Conservation (phyloP, 345 rosid species). For the Turnera subulata region DNA sequence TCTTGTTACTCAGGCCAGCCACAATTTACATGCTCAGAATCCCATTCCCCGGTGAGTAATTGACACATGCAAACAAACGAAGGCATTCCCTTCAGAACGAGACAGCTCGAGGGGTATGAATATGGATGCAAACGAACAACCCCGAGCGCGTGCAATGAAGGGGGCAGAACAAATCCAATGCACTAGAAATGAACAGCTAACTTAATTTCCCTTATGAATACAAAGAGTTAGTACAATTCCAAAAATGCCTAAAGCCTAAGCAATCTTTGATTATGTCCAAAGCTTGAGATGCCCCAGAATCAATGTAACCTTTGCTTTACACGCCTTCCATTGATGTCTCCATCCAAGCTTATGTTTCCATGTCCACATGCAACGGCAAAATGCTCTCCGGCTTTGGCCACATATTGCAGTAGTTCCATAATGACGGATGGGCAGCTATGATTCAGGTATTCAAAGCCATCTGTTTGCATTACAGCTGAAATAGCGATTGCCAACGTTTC, state of each 20-base stretch:
- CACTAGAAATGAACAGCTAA: conserved; percentile 13
- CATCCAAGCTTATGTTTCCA: conserved; percentile 44
- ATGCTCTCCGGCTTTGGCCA: conserved; percentile 55
- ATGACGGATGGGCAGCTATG: conserved; percentile 30
- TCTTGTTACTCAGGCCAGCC: too few relatives aligned
- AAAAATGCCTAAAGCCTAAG: conserved; percentile 22
- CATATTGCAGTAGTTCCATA: conserved; percentile 28
- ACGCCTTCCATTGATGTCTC: conserved; percentile 58
- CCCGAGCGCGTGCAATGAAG: background rate
- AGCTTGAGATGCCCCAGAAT: conserved; percentile 16
- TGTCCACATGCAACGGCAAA: conserved; percentile 39
- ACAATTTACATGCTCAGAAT: background rate
- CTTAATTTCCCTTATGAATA: conserved; percentile 3
- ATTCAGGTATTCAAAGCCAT: conserved; percentile 24
- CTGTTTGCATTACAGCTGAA: conserved; percentile 27
- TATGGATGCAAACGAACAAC: background rate
- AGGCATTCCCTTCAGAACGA: background rate
- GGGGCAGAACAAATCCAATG: too few relatives aligned
- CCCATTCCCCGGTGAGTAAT: too few relatives aligned
- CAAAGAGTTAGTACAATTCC: conserved; percentile 21
- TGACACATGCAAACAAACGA: background rate
- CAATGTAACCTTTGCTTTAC: conserved; percentile 70
- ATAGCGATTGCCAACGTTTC: background rate
- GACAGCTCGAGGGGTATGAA: too few relatives aligned
- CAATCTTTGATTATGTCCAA: conserved; percentile 2